Conservation (phyloP, 768 basidiomycete genomes). For the Boletus rufocinnamomeus region DNA sequence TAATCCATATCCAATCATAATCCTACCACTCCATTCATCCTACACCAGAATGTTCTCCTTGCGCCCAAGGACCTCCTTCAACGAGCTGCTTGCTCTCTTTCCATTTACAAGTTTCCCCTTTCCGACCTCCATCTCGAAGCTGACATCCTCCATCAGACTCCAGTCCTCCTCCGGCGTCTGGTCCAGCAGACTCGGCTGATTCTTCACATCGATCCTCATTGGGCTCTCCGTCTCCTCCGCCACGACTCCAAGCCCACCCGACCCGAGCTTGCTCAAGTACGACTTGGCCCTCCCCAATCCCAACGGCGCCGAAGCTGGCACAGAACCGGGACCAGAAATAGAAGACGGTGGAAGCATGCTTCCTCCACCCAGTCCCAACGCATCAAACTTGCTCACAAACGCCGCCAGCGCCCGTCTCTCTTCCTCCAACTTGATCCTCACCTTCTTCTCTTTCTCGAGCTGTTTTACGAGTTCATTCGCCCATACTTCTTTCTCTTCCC, state of each 20-base stretch:
- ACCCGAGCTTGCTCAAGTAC: slow-evolving; percentile 41
- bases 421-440: slow-evolving; percentile 67
- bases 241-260: slow-evolving; percentile 26
- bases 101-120: slow-evolving; percentile 23
- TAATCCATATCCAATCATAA: background rate
- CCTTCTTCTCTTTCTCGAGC: slow-evolving; percentile 79
- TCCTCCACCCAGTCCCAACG: slow-evolving; percentile 55
- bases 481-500: slow-evolving; percentile 75
- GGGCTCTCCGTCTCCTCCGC: slow-evolving; percentile 49
- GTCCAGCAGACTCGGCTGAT: slow-evolving; percentile 56
- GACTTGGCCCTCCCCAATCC: slow-evolving; percentile 49
- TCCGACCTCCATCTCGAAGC: slow-evolving; percentile 48
- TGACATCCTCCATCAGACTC: slow-evolving; percentile 48
- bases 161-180: slow-evolving; percentile 62
- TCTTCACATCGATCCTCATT: slow-evolving; percentile 47
- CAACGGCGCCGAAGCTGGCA: background rate
- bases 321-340: slow-evolving; percentile 4
- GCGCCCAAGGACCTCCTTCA: slow-evolving; percentile 31
- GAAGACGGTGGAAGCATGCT: slow-evolving; percentile 35
- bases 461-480: slow-evolving; percentile 72
- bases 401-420: slow-evolving; percentile 76
- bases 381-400: slow-evolving; percentile 83
- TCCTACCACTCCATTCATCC: background rate
- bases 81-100: slow-evolving; percentile 37
- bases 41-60: slow-evolving; percentile 32